Conservation (phyloP, 768 basidiomycete genomes). For the Rhizopogon vesiculosus region DNA sequence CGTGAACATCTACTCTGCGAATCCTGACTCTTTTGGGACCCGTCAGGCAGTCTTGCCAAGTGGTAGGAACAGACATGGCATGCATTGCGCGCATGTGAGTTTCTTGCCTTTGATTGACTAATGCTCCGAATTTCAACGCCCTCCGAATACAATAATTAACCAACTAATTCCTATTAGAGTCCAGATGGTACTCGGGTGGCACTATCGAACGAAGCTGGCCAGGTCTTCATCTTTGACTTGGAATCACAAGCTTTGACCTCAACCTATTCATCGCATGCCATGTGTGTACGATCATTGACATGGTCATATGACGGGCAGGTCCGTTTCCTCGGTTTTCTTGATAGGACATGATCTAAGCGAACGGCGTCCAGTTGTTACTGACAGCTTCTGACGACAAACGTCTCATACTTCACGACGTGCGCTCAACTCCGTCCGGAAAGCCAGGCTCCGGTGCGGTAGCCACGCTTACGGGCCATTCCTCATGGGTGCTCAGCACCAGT, state of each 20-base stretch:
- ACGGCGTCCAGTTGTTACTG: slow-evolving; percentile 58
- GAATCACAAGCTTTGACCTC: slow-evolving; percentile 59
- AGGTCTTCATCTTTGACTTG: slow-evolving; percentile 82
- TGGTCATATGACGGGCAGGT: slow-evolving; percentile 92
- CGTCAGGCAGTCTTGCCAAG: slow-evolving; percentile 54
- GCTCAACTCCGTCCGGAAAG: slow-evolving; percentile 54
- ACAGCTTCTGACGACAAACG: slow-evolving; percentile 93
- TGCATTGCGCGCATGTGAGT: slow-evolving; percentile 68
- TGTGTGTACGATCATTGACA: slow-evolving; percentile 79
- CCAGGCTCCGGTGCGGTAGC: slow-evolving; percentile 76
- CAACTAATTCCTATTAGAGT: slow-evolving; percentile 45
- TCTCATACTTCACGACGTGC: slow-evolving; percentile 86
- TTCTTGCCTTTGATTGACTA: background rate
- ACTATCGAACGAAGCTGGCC: slow-evolving; percentile 81
- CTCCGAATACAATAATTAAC: background rate
- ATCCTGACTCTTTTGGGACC: slow-evolving; percentile 61
- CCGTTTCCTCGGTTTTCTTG: slow-evolving; percentile 19
- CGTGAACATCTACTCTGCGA: slow-evolving; percentile 67
- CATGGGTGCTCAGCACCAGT: slow-evolving; percentile 84
- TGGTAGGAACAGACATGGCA: slow-evolving; percentile 73
- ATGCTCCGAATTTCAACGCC: background rate
- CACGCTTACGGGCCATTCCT: slow-evolving; percentile 81
- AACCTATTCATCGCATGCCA: slow-evolving; percentile 85
- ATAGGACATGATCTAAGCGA: background rate
- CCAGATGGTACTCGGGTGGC: slow-evolving; percentile 84